A percentile compares a stretch with the other conserved stretches of the same genome.
phyloP scores from a whole-genome alignment of 2,329 filamentous ascomycete species.

The Hirsutella thompsonii region DNA sequence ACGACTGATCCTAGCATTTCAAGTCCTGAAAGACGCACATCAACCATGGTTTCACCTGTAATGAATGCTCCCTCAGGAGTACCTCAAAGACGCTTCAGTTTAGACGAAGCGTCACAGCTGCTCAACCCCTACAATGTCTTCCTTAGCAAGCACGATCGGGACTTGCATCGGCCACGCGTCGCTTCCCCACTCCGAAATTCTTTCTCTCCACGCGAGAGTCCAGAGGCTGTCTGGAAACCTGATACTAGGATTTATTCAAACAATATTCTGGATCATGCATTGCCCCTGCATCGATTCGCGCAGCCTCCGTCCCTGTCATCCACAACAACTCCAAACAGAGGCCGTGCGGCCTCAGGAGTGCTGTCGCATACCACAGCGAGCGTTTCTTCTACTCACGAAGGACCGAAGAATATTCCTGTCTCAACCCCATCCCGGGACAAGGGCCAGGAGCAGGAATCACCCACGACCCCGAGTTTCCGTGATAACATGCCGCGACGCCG shows the following conservation, averaged over 20 bases:
- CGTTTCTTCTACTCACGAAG: too few species aligned
- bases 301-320: too few species aligned
- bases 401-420: too few species aligned
- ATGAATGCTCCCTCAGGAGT: neutral
- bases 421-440: neutral
- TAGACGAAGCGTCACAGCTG: conserved; percentile 3
- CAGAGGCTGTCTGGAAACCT: neutral
- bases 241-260: too few species aligned
- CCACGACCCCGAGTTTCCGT: conserved; percentile 9
- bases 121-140: conserved; percentile 13
- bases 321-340: too few species aligned
- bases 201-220: conserved; percentile 3
- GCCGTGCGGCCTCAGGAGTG: too few species aligned
- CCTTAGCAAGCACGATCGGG: conserved; percentile 4
- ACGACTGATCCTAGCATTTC: neutral
- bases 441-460: neutral
- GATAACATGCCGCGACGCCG: conserved; percentile 17
- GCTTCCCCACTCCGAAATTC: conserved; percentile 14
- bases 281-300: too few species aligned
- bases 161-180: conserved; percentile 11
- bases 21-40: neutral
- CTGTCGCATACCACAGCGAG: too few species aligned
- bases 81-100: neutral
- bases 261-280: too few species aligned
- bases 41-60: neutral